A percentile compares a stretch with the other conserved stretches of the same genome.
phyloP scores from a whole-genome alignment of 305 asterid genomes.

The Rubia peregrina region DNA sequence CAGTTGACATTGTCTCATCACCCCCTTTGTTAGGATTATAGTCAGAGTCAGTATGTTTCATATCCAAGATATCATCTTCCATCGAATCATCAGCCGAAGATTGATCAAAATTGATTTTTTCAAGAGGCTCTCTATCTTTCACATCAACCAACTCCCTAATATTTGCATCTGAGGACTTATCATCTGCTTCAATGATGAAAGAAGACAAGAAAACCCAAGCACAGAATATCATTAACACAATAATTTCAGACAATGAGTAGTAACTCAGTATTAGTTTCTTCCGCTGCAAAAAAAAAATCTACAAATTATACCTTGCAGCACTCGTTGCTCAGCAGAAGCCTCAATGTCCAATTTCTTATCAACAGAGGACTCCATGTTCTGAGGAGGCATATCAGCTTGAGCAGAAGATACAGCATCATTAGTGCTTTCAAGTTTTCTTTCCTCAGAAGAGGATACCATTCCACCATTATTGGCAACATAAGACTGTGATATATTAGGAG shows the following conservation, averaged over 20 bases:
- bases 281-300: background rate
- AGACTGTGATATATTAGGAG: conserved; percentile 15
- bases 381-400: conserved; percentile 14
- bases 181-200: background rate
- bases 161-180: conserved; percentile 6
- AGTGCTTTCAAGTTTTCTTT: conserved; percentile 10
- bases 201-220: background rate
- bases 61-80: conserved; percentile 27
- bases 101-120: conserved; percentile 28
- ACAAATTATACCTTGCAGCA: conserved; percentile 19
- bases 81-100: conserved; percentile 31
- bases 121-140: conserved; percentile 26
- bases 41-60: conserved; percentile 20
- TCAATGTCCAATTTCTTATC: conserved; percentile 21
- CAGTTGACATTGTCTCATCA: conserved; percentile 14
- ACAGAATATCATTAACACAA: background rate
- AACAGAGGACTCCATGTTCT: conserved; percentile 13
- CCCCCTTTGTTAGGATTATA: conserved; percentile 16
- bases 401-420: background rate
- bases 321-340: conserved; percentile 19
- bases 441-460: conserved; percentile 7
- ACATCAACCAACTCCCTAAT: conserved; percentile 19
- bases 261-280: background rate
- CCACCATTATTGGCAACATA: background rate
- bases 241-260: background rate